A percentile compares a stretch with the other conserved stretches of the same genome.
phyloP scores from a whole-genome alignment of 306 rosid species.

The Prunus campanulata region DNA sequence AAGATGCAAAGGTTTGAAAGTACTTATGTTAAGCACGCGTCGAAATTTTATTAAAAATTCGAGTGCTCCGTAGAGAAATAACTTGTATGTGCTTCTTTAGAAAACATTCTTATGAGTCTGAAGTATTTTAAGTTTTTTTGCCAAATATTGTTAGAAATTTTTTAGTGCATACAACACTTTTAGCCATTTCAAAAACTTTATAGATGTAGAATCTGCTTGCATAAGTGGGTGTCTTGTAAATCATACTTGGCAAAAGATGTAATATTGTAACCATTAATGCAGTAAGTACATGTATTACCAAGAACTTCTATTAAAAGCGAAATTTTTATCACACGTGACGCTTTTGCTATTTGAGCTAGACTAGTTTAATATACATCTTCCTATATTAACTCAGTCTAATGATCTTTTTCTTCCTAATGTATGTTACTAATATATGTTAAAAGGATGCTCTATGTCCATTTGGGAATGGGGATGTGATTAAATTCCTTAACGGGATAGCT shows the following conservation, averaged over 20 bases:
- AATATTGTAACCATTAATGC: background rate
- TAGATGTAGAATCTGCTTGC: background rate
- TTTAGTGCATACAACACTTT: too few species aligned
- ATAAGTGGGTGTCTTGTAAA: background rate
- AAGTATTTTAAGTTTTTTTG: too few species aligned
- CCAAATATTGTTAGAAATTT: too few species aligned
- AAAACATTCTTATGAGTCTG: too few species aligned
- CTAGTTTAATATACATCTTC: background rate
- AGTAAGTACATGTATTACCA: background rate
- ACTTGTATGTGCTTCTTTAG: too few species aligned
- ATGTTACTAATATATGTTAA: too few species aligned
- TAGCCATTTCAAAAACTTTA: too few species aligned
- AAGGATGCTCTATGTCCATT: too few species aligned
- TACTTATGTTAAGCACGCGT: too few species aligned
- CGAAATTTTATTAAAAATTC: too few species aligned
- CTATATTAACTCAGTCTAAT: background rate
- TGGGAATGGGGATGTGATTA: background rate
- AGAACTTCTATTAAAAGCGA: background rate
- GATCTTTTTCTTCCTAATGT: background rate
- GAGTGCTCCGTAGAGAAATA: too few species aligned
- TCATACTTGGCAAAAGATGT: background rate
- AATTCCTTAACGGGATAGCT: constrained; percentile 2
- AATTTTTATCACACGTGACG: background rate
- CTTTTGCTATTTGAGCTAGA: background rate
- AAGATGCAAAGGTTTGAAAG: too few species aligned